Base-by-base conservation (phyloP, 2,329 filamentous ascomycete genomes). In the Calonectria montana region DNA sequence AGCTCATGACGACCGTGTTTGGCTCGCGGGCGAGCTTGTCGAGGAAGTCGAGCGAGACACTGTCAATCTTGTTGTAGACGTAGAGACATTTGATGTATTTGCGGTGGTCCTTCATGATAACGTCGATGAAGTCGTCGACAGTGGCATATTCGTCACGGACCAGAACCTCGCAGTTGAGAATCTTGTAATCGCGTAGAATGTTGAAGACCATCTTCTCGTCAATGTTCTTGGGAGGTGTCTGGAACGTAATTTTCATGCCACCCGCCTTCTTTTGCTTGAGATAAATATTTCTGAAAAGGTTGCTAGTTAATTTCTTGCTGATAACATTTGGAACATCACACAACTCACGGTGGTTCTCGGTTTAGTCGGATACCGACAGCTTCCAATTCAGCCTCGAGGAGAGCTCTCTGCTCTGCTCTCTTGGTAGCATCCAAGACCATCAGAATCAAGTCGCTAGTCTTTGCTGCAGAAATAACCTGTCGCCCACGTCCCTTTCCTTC, bases 31-130 rank as follows among this genome's bases (percentile, higher is more conserved):
- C 97, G 25, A 99, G 88, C 82, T 93, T 92, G 87, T 99, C 94
- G 59, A 99, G 90, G 84, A 97, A 97, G 82, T 98, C 95, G 76
- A 99, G 90, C 48, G 94, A 96, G 72, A 99, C 94, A 82, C 91
- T 93, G 86, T 99, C 97, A 86, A 99, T 97, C 87, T 99, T 99
- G 93, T 99, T 99, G 91, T 99, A 99, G 37, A 98, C 96, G 85
- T 99, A 99, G 37, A 99, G 89, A 81, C 94, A 93, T 82, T 88
- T 91, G 87, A 99, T 98, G 88, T 99, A 99, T 84, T 97, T 99
- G 81, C 97, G 89, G 87, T 99, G 97, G 82, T 98, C 95, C 84
- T 97, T 97, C 96, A 98, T 98, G 85, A 99, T 98, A 73, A 98
- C 95, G 83, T 99, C 97, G 86, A 99, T 99, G 83, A 99, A 94